Percentiles rank a stretch among this genome's conserved stretches.
These are phyloP conservation scores for Pseudomonodictys pantanalensis DNA, from an alignment of 495 filamentous ascomycete genomes.

Conservation along the genomic window DNA sequence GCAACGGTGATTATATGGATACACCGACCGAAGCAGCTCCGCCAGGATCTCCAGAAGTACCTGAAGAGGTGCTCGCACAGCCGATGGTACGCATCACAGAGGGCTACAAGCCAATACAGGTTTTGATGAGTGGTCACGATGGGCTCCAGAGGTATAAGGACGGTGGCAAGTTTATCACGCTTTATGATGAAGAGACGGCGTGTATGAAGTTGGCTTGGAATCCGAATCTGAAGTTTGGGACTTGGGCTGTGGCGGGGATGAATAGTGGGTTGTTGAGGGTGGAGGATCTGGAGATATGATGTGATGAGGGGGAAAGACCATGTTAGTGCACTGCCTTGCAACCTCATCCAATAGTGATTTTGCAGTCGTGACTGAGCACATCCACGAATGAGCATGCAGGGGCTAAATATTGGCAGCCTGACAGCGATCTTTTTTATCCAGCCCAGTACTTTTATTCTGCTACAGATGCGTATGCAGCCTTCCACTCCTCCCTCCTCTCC, in stretches of 20 bases:
- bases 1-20: not conserved
- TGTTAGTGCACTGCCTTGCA: no score
- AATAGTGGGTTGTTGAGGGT: slow-evolving; percentile 63
- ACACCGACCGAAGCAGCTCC: not conserved
- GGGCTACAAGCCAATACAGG: slow-evolving; percentile 48
- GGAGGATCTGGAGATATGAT: slow-evolving; percentile 54
- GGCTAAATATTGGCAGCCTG: no score
- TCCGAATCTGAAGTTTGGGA: slow-evolving; percentile 58
- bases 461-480: no score
- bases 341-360: not conserved
- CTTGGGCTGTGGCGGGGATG: slow-evolving; percentile 63
- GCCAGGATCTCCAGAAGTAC: not conserved
- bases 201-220: slow-evolving; percentile 64
- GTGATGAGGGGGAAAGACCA: not conserved
- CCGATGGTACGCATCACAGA: slow-evolving; percentile 56
- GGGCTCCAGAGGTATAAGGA: slow-evolving; percentile 32
- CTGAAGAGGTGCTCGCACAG: slow-evolving; percentile 5
- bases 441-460: no score
- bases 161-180: slow-evolving; percentile 47
- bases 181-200: slow-evolving; percentile 58
- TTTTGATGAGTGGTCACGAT: slow-evolving; percentile 36
- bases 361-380: no score
- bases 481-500: no score
- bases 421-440: no score
- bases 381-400: no score